Conservation (phyloP, 2,329 filamentous ascomycete species). For the Phoma herbarum region DNA sequence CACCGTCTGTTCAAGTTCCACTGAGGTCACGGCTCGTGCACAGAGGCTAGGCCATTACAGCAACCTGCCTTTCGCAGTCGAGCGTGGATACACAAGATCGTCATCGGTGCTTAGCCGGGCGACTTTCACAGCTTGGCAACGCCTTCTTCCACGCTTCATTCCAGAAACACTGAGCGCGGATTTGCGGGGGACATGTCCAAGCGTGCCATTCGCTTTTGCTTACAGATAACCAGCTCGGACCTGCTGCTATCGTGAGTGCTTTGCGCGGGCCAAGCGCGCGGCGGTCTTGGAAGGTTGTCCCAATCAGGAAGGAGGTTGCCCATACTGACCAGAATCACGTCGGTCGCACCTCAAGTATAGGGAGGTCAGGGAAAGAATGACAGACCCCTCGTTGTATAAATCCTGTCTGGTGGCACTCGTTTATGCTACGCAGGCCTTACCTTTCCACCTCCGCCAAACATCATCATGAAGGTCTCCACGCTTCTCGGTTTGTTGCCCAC, state of each 20-base stretch:
- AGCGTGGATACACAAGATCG: slow-evolving; percentile 11
- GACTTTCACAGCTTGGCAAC: slow-evolving; percentile 15
- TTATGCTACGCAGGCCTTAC: background rate
- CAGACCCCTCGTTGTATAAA: slow-evolving; percentile 10
- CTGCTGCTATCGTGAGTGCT: slow-evolving; percentile 18
- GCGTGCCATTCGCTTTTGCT: slow-evolving; percentile 7
- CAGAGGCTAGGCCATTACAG: background rate
- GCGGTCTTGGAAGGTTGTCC: slow-evolving; percentile 19
- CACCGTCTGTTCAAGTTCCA: background rate
- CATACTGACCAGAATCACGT: slow-evolving; percentile 10
- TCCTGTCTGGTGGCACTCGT: background rate
- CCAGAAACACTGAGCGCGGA: slow-evolving; percentile 1
- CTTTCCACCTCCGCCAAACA: background rate
- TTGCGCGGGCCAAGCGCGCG: slow-evolving; percentile 15
- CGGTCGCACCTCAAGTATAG: slow-evolving; percentile 2
- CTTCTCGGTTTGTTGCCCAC: slow-evolving; percentile 39
- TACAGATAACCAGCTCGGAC: slow-evolving; percentile 22
- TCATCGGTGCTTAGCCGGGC: slow-evolving; percentile 7
- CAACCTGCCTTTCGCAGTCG: background rate
- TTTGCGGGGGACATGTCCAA: background rate
- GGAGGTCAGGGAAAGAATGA: background rate
- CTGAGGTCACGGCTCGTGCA: background rate
- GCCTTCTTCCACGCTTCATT: slow-evolving; percentile 9
- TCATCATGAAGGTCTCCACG: slow-evolving; percentile 38
- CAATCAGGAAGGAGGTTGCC: slow-evolving; percentile 19